Conservation (phyloP, 2,329 filamentous ascomycete species). For the Decorospora gaudefroyi region DNA sequence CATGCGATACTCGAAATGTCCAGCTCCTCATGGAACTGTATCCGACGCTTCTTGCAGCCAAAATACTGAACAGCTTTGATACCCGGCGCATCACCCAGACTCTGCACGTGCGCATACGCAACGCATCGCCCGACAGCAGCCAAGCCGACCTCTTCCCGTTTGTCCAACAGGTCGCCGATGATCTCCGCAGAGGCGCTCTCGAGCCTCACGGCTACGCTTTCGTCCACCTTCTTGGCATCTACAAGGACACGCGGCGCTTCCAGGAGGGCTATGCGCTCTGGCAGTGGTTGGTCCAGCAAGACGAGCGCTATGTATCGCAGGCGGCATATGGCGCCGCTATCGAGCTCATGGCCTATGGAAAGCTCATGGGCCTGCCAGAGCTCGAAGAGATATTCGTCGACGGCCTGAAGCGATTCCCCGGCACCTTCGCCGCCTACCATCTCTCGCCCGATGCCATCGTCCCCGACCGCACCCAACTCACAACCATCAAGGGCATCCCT, state of each 20-base stretch:
- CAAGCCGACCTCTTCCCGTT: conserved; percentile 32
- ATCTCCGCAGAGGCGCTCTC: conserved; percentile 46
- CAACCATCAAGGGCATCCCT: conserved; percentile 45
- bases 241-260: conserved; percentile 53
- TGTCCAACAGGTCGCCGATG: conserved; percentile 47
- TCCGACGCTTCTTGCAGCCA: conserved; percentile 24
- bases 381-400: conserved; percentile 54
- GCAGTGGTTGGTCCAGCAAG: conserved; percentile 53
- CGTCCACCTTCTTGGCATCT: conserved; percentile 54
- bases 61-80: conserved; percentile 24
- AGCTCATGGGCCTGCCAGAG: conserved; percentile 45
- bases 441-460: conserved; percentile 54
- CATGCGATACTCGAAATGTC: conserved; percentile 23
- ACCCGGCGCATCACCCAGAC: conserved; percentile 43
- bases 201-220: conserved; percentile 47
- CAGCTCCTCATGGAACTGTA: conserved; percentile 35
- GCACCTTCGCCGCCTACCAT: conserved; percentile 54
- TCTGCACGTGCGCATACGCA: conserved; percentile 45
- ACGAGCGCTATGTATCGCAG: conserved; percentile 49
- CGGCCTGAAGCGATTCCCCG: conserved; percentile 55
- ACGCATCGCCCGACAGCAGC: conserved; percentile 8
- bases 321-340: conserved; percentile 57
- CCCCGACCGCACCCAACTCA: conserved; percentile 47
- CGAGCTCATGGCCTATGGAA: conserved; percentile 53
- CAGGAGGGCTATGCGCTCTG: conserved; percentile 51